Evolutionary conservation across 768 basidiomycete species (phyloP), one percentile per base, ranked within the genome.

Genomic region (Leccinellum albellum): DNA sequence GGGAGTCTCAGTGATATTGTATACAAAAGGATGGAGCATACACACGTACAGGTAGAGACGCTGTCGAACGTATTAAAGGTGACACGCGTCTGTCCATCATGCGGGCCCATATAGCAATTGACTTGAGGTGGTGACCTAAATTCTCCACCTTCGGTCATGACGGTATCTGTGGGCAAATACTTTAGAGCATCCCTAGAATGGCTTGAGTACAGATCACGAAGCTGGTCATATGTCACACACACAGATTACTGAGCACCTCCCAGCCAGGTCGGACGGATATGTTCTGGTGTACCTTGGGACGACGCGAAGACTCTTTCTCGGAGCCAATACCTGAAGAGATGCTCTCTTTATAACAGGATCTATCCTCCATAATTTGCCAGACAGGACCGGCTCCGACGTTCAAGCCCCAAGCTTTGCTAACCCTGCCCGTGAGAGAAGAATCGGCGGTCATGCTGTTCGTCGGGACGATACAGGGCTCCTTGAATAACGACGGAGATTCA

Each of bases 341-440:
- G 3, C 80, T 77, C 62, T 92, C 91, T 65, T 88, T 91, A 69
- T 77, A 92, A 81, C 87, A 93, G 1, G 80, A 82, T 50, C 89
- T 72, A 61, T 94, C 91, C 65, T 94, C 91, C 44, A 81, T 71
- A 33, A 91, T 70, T 57, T 91, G 86, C 89, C 90, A 93, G 6
- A 90, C 63, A 1, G 90, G 89, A 0, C 91, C 91, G 3, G 82
- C 68, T 4, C 90, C 89, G 14, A 88, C 81, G 61, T 88, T 89
- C 64, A 81, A 84, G 0, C 87, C 84, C 86, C 85, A 89, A 0
- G 86, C 76, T 63, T 85, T 89, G 63, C 79, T 84, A 9, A 88
- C 57, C 45, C 86, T 78, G 50, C 81, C 79, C 2, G 76, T 77
- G 40, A 87, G 72, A 29, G 73, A 74, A 1, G 73, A 57, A 51